Conservation (phyloP, 1,284 basidiomycete species). For the Cystobasidium slooffiae region DNA sequence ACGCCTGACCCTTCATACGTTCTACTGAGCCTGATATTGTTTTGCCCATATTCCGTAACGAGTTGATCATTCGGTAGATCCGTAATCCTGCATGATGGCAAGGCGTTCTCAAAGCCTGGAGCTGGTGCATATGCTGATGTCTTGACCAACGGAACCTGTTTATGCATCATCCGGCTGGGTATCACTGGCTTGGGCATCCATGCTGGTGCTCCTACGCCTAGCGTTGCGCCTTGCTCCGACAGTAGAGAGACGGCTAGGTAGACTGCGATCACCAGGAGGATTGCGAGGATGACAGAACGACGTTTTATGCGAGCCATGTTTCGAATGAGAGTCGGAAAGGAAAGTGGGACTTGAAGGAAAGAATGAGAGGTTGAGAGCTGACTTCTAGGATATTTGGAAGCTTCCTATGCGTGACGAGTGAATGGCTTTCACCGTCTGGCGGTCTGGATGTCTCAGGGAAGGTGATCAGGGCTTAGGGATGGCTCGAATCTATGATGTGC, state of each 20-base stretch:
- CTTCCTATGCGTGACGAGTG: background rate
- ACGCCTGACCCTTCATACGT: constrained; percentile 49
- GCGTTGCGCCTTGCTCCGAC: constrained; percentile 12
- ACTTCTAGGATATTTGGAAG: background rate
- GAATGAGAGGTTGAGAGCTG: background rate
- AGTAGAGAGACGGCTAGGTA: constrained; percentile 29
- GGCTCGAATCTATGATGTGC: too few relatives aligned
- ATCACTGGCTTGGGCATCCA: constrained; percentile 13
- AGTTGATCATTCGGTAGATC: constrained; percentile 45
- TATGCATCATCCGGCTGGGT: background rate
- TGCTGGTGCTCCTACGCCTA: constrained; percentile 1
- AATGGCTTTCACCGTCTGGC: background rate
- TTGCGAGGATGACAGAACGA: constrained; percentile 9
- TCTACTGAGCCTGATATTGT: constrained; percentile 47
- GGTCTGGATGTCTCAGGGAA: too few relatives aligned
- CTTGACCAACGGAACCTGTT: constrained; percentile 10
- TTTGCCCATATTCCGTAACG: constrained; percentile 47
- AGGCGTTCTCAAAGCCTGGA: constrained; percentile 37
- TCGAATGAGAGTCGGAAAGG: background rate
- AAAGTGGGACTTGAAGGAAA: background rate
- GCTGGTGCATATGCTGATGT: background rate
- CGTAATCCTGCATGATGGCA: constrained; percentile 31
- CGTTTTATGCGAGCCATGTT: constrained; percentile 29
- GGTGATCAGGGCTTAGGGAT: too few relatives aligned
- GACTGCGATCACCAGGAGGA: constrained; percentile 15